Conservation (phyloP, 2,329 filamentous ascomycete species). For the Alternaria sp. region DNA sequence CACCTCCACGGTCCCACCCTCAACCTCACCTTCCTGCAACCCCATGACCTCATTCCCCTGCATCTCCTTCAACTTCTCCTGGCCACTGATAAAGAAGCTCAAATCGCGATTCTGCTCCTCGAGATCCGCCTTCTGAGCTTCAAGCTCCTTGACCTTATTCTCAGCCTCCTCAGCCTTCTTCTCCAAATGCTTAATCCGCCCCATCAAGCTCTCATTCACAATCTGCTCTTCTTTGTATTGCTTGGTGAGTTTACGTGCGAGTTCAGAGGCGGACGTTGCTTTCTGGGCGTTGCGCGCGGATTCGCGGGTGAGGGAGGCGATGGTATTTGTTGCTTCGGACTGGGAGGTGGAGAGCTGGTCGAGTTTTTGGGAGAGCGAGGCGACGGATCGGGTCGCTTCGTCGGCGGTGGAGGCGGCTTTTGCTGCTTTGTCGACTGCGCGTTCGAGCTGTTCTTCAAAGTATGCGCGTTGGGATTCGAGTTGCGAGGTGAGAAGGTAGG, state of each 20-base stretch:
- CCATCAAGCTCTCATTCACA: slow-evolving; percentile 80
- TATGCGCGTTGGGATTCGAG: slow-evolving; percentile 92
- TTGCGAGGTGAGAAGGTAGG: slow-evolving; percentile 89
- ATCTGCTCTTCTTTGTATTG: slow-evolving; percentile 86
- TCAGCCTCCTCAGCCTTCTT: slow-evolving; percentile 65
- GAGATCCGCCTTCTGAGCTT: slow-evolving; percentile 70
- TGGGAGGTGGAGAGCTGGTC: slow-evolving; percentile 62
- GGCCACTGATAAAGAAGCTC: slow-evolving; percentile 83
- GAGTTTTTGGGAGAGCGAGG: slow-evolving; percentile 59
- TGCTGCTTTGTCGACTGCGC: slow-evolving; percentile 86
- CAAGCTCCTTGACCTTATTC: slow-evolving; percentile 49
- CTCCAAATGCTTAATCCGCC: slow-evolving; percentile 75
- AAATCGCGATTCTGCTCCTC: slow-evolving; percentile 87
- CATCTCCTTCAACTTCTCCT: slow-evolving; percentile 78
- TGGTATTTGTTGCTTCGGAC: slow-evolving; percentile 58
- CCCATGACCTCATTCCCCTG: slow-evolving; percentile 74
- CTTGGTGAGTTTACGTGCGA: slow-evolving; percentile 77
- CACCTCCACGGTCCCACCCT: slow-evolving; percentile 44
- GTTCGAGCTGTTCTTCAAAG: slow-evolving; percentile 90
- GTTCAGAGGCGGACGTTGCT: slow-evolving; percentile 73
- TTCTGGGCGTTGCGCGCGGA: slow-evolving; percentile 62
- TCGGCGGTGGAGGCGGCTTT: slow-evolving; percentile 73
- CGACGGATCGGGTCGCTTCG: slow-evolving; percentile 60
- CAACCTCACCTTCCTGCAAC: slow-evolving; percentile 67
- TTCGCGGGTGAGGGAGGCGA: slow-evolving; percentile 76